Base-by-base conservation (phyloP, 169 alveolate genomes). In the Eimeria zaria region DNA sequence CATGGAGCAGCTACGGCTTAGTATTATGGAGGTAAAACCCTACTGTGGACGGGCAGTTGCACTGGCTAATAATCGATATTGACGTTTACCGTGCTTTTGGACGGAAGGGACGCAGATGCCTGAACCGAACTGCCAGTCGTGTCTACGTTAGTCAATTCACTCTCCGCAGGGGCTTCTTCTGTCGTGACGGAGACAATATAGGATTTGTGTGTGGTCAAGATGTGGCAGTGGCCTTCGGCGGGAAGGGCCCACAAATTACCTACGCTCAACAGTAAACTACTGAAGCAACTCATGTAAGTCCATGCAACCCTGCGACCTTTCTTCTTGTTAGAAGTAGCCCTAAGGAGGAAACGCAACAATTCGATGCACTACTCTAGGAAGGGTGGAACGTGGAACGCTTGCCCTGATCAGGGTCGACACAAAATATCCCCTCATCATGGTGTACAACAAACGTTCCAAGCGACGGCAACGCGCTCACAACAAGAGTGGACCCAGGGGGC, bases 191-290 rank as follows among this genome's bases (percentile, higher is more conserved):
- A 67, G 62, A 84, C 85, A 36, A 94, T 53, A 89, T 94, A 94
- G 36, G 89, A 60, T 44, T 71, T 81, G 69, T 94, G 71, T n/a
- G 96, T 41, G 46, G 96, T 30, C 90, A 94, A 53, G 33, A 58
- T 80, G 39, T 51, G 74, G 78, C 93, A 81, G 69, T n/a, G 55
- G 30, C 71, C 96, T 46, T 94, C 96, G 7, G 62, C 53, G 22
- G 96, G 96, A 22, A 94, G 89, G 18, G 96, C 96, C 96, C 95
- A 94, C 64, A 94, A 46, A 53, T 84, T 81, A 22, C 96, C 96
- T 94, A 55, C 30, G 39, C 33, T 27, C 87, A 76, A 24, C 60
- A 69, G 30, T 69, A 69, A 20, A 33, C 48, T 69, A 69, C 5
- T 30, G n/a, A 33, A 69, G 18, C 46, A 51, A 33, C 46, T 36